Conservation (phyloP, 164 flowering plant genomes). For the Chimonanthus salicifolius region DNA sequence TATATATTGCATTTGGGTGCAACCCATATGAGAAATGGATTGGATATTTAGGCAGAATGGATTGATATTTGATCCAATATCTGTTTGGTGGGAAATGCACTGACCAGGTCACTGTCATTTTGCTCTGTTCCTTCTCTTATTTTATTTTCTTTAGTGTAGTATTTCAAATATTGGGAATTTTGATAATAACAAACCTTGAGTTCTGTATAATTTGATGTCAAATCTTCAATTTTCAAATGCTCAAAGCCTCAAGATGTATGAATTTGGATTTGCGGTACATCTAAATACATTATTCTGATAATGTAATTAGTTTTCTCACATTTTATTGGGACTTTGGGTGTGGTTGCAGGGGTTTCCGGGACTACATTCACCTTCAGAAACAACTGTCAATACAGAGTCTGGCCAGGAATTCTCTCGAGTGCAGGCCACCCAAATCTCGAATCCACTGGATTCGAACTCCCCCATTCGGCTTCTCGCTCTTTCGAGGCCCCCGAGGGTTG, state of each 20-base stretch:
- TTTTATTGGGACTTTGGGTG: too few relatives aligned
- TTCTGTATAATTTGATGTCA: neutral
- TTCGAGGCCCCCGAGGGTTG: constrained; percentile 71
- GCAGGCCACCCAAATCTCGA: constrained; percentile 56
- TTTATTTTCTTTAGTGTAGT: too few relatives aligned
- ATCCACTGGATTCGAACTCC: constrained; percentile 70
- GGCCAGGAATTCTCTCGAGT: constrained; percentile 79
- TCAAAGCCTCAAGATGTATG: too few relatives aligned
- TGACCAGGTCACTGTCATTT: too few relatives aligned
- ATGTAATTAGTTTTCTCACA: neutral
- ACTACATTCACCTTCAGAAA: constrained; percentile 57
- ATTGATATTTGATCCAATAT: too few relatives aligned
- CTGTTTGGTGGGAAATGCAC: too few relatives aligned
- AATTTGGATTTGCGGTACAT: neutral
- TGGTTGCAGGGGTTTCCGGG: neutral
- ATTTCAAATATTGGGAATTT: too few relatives aligned
- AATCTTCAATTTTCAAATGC: neutral
- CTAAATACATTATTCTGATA: neutral
- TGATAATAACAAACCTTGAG: too few relatives aligned
- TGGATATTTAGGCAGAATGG: too few relatives aligned
- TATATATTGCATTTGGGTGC: too few relatives aligned
- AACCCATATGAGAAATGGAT: too few relatives aligned
- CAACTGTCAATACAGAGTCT: constrained; percentile 74
- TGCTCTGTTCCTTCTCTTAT: too few relatives aligned
- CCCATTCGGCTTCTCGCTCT: constrained; percentile 37